Base-by-base conservation (phyloP, 108 stramenopile species). In the Cyclostephanos tholiformis region DNA sequence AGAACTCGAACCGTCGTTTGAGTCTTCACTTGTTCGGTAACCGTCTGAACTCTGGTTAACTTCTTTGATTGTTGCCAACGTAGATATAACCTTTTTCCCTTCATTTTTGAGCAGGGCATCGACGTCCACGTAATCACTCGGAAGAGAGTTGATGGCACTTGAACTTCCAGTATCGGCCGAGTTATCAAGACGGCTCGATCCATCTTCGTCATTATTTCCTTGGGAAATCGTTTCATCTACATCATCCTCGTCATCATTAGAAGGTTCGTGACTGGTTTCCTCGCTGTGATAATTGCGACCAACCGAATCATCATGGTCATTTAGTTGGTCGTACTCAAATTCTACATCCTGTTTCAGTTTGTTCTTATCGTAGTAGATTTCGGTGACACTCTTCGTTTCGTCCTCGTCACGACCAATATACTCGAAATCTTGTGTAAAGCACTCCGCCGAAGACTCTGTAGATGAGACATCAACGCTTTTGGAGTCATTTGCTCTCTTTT, bases 11-110 rank as follows among this genome's bases (percentile, higher is more conserved):
- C 30, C 55, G 55, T 59, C 61, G 14, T 19, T 26, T 13, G 71
- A 72, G 27, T 20, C 60, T 32, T 30, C 61, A 52, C 71, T 72
- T 27, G 71, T 63, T 44, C 50, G 58, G 19, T 27, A 43, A 43
- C 26, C 35, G n/a, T 38, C 27, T 27, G 71, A 72, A 48, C 48
- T 61, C 16, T 48, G 19, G 16, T 35, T 22, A 53, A 26, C 22
- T 43, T 72, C 71, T 16, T 60, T 59, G 20, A 72, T 72, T 0
- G 71, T 72, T 29, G 71, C 20, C 61, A 72, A 48, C 25, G 61
- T 22, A 51, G 71, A 72, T 7, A 58, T 53, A 19, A 22, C 20
- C 20, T 25, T 48, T 27, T 49, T 59, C 29, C 39, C n/a, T 16
- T 19, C 44, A 26, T 63, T 43, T 23, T 38, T 14, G 14, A 72